Percentiles rank a stretch among this genome's conserved stretches.
These are phyloP conservation scores for Sarcodon aspratus DNA, from an alignment of 768 basidiomycete species.

Conservation along the genomic window DNA sequence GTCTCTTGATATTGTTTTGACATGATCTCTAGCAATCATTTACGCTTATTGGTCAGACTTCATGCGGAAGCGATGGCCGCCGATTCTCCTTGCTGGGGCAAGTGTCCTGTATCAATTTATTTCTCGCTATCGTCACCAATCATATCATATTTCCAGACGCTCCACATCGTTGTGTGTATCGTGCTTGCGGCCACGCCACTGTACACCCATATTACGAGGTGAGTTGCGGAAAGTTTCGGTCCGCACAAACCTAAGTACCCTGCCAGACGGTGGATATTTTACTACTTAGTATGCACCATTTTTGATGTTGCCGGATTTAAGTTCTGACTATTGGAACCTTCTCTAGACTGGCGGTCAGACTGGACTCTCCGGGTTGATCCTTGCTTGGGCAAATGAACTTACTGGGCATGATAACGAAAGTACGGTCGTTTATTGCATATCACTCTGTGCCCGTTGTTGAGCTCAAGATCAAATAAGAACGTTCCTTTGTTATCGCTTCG, in stretches of 20 bases:
- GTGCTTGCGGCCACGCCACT: conserved; percentile 22
- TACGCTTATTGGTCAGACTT: conserved; percentile 29
- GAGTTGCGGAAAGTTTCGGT: not conserved
- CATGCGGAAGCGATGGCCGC: conserved; percentile 23
- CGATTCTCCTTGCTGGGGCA: conserved; percentile 25
- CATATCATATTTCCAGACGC: conserved; percentile 11
- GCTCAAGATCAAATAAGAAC: conserved; percentile 11
- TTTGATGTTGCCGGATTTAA: not conserved
- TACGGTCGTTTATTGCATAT: not conserved
- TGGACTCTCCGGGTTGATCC: conserved; percentile 22
- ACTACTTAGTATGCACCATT: conserved; percentile 18
- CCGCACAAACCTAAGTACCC: not conserved
- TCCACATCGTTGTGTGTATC: conserved; percentile 19
- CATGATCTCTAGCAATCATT: conserved; percentile 11
- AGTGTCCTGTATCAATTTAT: conserved; percentile 1
- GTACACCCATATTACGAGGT: conserved; percentile 21
- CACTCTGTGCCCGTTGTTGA: no score
- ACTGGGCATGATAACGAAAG: conserved; percentile 25
- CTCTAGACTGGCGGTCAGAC: conserved; percentile 16
- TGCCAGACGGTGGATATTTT: conserved; percentile 23
- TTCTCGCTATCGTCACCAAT: not conserved
- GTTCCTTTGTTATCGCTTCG: conserved; percentile 23
- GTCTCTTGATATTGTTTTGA: not conserved
- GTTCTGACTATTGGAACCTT: not conserved
- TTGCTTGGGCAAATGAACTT: conserved; percentile 27